Evolutionary conservation across 1,284 basidiomycete genomes (phyloP).

Genomic region (Puccinia hordei): DNA sequence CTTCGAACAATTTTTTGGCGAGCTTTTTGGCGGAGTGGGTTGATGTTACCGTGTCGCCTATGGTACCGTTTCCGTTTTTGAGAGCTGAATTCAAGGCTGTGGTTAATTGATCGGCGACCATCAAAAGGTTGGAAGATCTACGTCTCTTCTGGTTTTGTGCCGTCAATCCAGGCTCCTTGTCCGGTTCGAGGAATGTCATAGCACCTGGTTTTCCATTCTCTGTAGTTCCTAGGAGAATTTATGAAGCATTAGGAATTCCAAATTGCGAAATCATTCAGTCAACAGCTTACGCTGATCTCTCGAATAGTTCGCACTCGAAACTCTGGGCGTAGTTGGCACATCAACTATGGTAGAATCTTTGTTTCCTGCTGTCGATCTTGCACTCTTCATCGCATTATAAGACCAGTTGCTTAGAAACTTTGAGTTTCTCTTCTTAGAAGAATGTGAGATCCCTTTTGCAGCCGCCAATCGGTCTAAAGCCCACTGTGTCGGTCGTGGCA

Average conservation of each 20-base stretch:
- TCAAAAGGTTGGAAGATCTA: constrained; percentile 14
- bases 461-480: constrained; percentile 52
- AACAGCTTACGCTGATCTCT: not conserved
- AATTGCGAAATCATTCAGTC: no score
- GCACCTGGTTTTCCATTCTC: not conserved
- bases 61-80: constrained; percentile 52
- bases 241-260: not conserved
- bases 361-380: not conserved
- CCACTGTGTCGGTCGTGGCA: constrained; percentile 24
- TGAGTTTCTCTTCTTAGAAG: constrained; percentile 27
- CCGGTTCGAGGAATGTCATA: not conserved
- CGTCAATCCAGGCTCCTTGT: constrained; percentile 36
- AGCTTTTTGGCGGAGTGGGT: constrained; percentile 71
- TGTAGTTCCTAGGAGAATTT: not conserved
- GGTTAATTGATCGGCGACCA: constrained; percentile 43
- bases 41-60: constrained; percentile 57
- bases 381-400: not conserved
- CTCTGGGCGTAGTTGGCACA: constrained; percentile 13
- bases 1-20: constrained; percentile 72
- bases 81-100: constrained; percentile 56
- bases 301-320: not conserved
- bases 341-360: constrained; percentile 24
- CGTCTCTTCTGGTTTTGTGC: constrained; percentile 49
- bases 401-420: constrained; percentile 8
- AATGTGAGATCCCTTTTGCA: constrained; percentile 44